These are phyloP conservation scores for Iris pallida DNA, from an alignment of 116 monocot genomes.

Conservation along the genomic window DNA sequence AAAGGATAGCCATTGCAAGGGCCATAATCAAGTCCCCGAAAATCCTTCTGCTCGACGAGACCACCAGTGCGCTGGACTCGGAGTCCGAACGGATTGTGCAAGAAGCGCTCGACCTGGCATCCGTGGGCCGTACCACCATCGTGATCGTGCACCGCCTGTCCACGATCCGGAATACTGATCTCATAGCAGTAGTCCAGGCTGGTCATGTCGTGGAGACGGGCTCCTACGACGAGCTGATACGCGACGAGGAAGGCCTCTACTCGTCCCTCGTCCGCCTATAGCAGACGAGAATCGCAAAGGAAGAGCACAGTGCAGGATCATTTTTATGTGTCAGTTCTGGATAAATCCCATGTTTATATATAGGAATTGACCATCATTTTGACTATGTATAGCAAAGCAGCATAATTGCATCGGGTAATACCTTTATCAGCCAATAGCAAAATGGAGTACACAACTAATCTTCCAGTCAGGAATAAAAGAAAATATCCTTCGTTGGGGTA, in stretches of 20 bases:
- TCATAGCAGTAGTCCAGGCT: slow-evolving; percentile 50
- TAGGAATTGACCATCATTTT: too few relatives aligned
- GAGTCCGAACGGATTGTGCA: slow-evolving; percentile 71
- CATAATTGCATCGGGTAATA: too few relatives aligned
- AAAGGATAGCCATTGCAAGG: slow-evolving; percentile 65
- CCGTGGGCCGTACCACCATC: slow-evolving; percentile 56
- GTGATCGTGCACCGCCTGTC: slow-evolving; percentile 73
- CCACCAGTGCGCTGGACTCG: slow-evolving; percentile 72
- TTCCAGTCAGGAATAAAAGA: too few relatives aligned
- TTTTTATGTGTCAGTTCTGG: too few relatives aligned
- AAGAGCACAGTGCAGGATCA: background rate
- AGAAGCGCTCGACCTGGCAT: slow-evolving; percentile 51
- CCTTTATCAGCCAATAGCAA: too few relatives aligned
- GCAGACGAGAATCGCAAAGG: background rate
- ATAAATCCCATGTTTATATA: too few relatives aligned
- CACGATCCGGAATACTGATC: slow-evolving; percentile 52
- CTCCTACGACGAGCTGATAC: slow-evolving; percentile 52
- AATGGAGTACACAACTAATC: too few relatives aligned
- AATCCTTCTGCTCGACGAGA: slow-evolving; percentile 76
- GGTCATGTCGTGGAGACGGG: slow-evolving; percentile 57
- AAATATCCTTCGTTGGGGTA: too few relatives aligned
- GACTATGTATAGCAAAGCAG: too few relatives aligned
- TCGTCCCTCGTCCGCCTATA: slow-evolving; percentile 46
- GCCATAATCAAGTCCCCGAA: slow-evolving; percentile 59
- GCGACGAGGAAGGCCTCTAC: slow-evolving; percentile 34